Evolutionary conservation across 768 basidiomycete species (phyloP).

Genomic region (Tricholoma furcatifolium): DNA sequence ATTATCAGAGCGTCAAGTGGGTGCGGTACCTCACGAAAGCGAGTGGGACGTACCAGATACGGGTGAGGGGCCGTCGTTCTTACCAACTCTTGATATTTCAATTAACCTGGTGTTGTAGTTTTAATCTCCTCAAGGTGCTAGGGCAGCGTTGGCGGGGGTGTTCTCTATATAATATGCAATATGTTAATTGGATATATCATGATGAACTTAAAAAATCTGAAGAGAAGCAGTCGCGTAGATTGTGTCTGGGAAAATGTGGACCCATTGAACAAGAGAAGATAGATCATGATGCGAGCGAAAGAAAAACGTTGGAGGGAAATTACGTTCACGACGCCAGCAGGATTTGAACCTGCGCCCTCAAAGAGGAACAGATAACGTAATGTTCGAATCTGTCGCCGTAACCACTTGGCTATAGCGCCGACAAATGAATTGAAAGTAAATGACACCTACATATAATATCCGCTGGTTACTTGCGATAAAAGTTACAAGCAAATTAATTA

Average conservation of each 20-base stretch:
- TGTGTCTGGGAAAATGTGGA: background rate
- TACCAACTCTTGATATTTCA: background rate
- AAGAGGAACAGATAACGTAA: background rate
- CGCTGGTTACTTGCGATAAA: no score
- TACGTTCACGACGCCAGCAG: background rate
- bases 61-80: constrained; percentile 54
- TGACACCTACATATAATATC: no score
- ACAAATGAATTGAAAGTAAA: no score
- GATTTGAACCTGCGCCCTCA: constrained; percentile 5
- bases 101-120: constrained; percentile 3
- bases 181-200: no score
- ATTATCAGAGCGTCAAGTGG: constrained; percentile 95
- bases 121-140: background rate
- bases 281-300: no score
- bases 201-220: no score
- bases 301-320: no score
- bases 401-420: constrained; percentile 71
- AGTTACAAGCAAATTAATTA: no score
- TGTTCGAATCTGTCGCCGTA: constrained; percentile 73
- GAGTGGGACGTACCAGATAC: constrained; percentile 89
- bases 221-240: no score
- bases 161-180: background rate
- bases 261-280: no score
- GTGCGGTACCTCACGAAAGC: constrained; percentile 94
- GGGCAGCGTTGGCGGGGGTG: background rate